Conservation (phyloP, 331 rosid genomes). For the Prunus yedoensis region DNA sequence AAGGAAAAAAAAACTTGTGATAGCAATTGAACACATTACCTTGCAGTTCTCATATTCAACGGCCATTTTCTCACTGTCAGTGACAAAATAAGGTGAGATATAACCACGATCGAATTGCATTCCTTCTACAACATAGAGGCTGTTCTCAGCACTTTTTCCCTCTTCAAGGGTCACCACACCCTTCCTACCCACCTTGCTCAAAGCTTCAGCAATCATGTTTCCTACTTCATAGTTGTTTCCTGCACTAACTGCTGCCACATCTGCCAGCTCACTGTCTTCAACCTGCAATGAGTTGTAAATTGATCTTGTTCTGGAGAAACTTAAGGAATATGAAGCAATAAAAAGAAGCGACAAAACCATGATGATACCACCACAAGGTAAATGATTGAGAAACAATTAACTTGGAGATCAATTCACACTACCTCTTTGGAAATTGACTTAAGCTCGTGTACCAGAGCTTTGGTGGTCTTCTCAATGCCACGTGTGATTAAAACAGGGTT, state of each 20-base stretch:
- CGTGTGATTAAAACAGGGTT: constrained; percentile 97
- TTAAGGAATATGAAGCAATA: background rate
- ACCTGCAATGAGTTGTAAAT: constrained; percentile 50
- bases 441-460: constrained; percentile 83
- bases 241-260: constrained; percentile 99
- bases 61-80: constrained; percentile 96
- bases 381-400: background rate
- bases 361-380: background rate
- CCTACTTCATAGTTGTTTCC: constrained; percentile 96
- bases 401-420: background rate
- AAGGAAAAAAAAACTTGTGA: background rate
- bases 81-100: constrained; percentile 93
- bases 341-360: background rate
- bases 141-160: constrained; percentile 96
- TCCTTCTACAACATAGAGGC: constrained; percentile 92
- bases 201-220: constrained; percentile 94
- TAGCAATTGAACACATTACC: constrained; percentile 36
- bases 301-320: background rate
- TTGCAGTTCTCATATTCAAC: constrained; percentile 96
- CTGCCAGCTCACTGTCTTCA: constrained; percentile 95
- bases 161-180: constrained; percentile 99
- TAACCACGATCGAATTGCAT: constrained; percentile 99
- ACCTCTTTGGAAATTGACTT: constrained; percentile 90
- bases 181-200: constrained; percentile 96
- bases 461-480: constrained; percentile 92